A percentile compares a stretch with the other conserved stretches of the same genome.
Conservation (phyloP, 2,329 filamentous ascomycete genomes). For the Fusarium chlamydosporum region DNA sequence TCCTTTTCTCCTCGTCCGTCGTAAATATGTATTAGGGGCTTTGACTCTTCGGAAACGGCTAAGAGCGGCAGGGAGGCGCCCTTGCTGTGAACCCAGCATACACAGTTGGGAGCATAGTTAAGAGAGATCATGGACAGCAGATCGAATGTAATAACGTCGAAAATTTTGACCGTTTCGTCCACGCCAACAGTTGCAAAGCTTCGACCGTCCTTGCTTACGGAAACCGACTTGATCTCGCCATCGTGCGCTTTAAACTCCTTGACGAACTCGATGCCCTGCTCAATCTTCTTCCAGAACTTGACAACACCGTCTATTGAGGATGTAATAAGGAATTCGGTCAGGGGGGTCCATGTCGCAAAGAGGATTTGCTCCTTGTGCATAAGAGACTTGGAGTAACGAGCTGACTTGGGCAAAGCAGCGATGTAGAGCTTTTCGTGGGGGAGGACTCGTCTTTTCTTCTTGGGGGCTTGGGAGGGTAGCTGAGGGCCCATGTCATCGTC, state of each 20-base stretch:
- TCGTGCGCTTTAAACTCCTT: conserved; percentile 96
- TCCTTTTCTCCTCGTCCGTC: conserved; percentile 89
- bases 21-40: conserved; percentile 82
- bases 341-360: conserved; percentile 88
- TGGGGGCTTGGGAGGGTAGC: conserved; percentile 83
- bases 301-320: conserved; percentile 95
- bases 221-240: conserved; percentile 86
- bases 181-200: conserved; percentile 91
- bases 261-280: conserved; percentile 93
- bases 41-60: conserved; percentile 82
- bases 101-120: conserved; percentile 78
- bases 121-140: conserved; percentile 86
- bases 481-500: conserved; percentile 95
- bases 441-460: conserved; percentile 92
- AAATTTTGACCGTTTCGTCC: conserved; percentile 85
- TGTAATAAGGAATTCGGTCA: conserved; percentile 95
- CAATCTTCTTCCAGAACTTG: conserved; percentile 99
- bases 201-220: conserved; percentile 88
- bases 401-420: conserved; percentile 84
- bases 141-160: conserved; percentile 88
- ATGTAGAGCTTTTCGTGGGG: conserved; percentile 97
- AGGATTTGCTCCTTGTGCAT: conserved; percentile 98
- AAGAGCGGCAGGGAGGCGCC: conserved; percentile 90
- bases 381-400: conserved; percentile 91
- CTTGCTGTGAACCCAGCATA: conserved; percentile 93